Percentiles rank a stretch among this genome's conserved stretches.
phyloP scores from a whole-genome alignment of 2,329 filamentous ascomycete genomes.

The Trichoderma citrinoviride region DNA sequence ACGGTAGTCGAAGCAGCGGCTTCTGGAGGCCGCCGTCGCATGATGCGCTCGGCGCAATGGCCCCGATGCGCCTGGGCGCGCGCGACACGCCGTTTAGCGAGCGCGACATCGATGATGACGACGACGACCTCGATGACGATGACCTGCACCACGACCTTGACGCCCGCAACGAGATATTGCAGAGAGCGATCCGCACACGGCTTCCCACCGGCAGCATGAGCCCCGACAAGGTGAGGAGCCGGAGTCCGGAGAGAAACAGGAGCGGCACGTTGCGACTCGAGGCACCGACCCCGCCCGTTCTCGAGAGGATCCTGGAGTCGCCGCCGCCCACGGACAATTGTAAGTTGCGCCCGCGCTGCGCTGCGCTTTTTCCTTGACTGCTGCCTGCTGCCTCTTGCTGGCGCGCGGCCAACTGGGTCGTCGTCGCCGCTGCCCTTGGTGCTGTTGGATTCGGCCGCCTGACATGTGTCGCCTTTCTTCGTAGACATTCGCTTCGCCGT shows the following conservation, averaged over 20 bases:
- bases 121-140: conserved; percentile 34
- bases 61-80: conserved; percentile 29
- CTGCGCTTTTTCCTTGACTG: conserved; percentile 25
- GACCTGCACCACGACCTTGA: conserved; percentile 27
- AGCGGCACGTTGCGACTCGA: conserved; percentile 41
- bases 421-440: not conserved
- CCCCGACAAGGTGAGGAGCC: conserved; percentile 49
- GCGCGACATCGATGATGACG: conserved; percentile 28
- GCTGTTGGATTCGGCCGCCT: not conserved
- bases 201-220: conserved; percentile 56
- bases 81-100: conserved; percentile 28
- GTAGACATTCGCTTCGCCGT: conserved; percentile 85
- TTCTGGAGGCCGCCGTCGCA: conserved; percentile 57
- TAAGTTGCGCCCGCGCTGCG: conserved; percentile 42
- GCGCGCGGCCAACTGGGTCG: not conserved
- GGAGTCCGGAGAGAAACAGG: conserved; percentile 47
- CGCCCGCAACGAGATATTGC: conserved; percentile 40
- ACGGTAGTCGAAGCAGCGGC: conserved; percentile 56
- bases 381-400: not conserved
- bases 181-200: conserved; percentile 53
- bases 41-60: conserved; percentile 50
- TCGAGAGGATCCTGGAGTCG: conserved; percentile 23
- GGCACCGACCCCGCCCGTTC: conserved; percentile 29
- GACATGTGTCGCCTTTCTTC: not conserved
- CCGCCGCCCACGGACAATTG: conserved; percentile 48